phyloP scores from a whole-genome alignment of 2,329 filamentous ascomycete genomes.

The Pseudogymnoascus sp. region DNA sequence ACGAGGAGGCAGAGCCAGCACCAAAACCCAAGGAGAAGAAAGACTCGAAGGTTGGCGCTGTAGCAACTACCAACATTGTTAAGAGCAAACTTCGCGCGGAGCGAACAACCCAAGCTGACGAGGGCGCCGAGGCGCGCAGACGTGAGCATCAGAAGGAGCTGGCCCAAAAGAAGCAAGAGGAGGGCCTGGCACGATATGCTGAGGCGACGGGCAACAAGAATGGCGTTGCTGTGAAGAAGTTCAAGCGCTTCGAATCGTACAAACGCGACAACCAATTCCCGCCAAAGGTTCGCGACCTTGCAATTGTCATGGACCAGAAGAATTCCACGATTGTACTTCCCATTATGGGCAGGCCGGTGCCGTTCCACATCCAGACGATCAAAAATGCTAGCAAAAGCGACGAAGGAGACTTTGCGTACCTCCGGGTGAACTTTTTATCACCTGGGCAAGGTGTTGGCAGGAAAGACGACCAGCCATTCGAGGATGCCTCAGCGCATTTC shows the following conservation, averaged over 20 bases:
- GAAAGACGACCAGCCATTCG: constrained; percentile 96
- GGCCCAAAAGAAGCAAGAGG: constrained; percentile 78
- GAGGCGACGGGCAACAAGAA: constrained; percentile 79
- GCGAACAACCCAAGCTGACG: constrained; percentile 77
- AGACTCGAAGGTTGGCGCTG: constrained; percentile 71
- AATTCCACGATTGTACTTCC: constrained; percentile 85
- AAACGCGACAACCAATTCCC: constrained; percentile 96
- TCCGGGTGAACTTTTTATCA: constrained; percentile 95
- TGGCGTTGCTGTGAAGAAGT: constrained; percentile 91
- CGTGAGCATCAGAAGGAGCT: constrained; percentile 89
- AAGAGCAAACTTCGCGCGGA: constrained; percentile 88
- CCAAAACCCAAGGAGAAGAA: constrained; percentile 86
- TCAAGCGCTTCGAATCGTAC: constrained; percentile 98
- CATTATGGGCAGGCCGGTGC: constrained; percentile 94
- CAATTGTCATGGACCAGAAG: constrained; percentile 85
- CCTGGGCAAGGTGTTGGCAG: constrained; percentile 94
- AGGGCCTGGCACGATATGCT: constrained; percentile 77
- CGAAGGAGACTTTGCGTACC: constrained; percentile 85
- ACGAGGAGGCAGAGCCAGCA: constrained; percentile 75
- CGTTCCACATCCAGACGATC: constrained; percentile 96
- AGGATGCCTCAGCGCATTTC: constrained; percentile 92
- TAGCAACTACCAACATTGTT: constrained; percentile 91
- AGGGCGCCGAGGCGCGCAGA: constrained; percentile 79
- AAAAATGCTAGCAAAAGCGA: constrained; percentile 98
- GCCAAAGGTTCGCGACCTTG: constrained; percentile 69